Base-by-base conservation (phyloP, 2,329 filamentous ascomycete genomes). In the Penicillium polonicum region DNA sequence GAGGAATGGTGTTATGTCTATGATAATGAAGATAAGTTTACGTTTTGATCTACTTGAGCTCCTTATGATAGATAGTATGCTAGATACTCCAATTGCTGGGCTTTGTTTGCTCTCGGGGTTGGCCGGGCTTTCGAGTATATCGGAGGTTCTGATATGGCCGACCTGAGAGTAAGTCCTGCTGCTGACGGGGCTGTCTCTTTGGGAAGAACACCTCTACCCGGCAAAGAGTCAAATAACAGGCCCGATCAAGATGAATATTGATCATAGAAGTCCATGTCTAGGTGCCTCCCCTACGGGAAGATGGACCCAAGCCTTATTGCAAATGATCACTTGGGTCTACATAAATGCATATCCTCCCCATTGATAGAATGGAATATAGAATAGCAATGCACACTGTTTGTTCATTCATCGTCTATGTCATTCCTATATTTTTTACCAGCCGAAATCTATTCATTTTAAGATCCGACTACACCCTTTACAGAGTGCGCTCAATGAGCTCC, bases 401-500 rank as follows among this genome's bases (percentile, higher is more conserved):
- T 61, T 57, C 36, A 52, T 59, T 60, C 46, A 48, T 58, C 36
- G 23, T 61, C 43, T 62, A 53, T 60, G 27, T 54, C 35, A 55
- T 50, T 42, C 53, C 52, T 64, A 42, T 35, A 3, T 42, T 46
- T 58, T 48, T 57, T 36, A 27, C 33, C 8, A 46, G 21, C 5
- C 29, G 31, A 15, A 3, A 19, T 46, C 5, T 48, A 52, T 46
- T 36, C 36, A 29, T 57, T 27, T 29, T 41, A 45, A 25, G 31
- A 33, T 31, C 13, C n/a, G 42, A 53, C 12, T 41, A 9, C 27
- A 36, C 48, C 42, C 65, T 67, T 67, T 73, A 76, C 57, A 79
- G 57, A 61, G 76, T 79, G 83, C 90, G 89, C 81, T 91, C 88
- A 65, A 82, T 84, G 78, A 89, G 83, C 74, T 83, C 82, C 68